Base-by-base conservation (phyloP, 2,329 filamentous ascomycete species). In the Aspergillus glaucus region DNA sequence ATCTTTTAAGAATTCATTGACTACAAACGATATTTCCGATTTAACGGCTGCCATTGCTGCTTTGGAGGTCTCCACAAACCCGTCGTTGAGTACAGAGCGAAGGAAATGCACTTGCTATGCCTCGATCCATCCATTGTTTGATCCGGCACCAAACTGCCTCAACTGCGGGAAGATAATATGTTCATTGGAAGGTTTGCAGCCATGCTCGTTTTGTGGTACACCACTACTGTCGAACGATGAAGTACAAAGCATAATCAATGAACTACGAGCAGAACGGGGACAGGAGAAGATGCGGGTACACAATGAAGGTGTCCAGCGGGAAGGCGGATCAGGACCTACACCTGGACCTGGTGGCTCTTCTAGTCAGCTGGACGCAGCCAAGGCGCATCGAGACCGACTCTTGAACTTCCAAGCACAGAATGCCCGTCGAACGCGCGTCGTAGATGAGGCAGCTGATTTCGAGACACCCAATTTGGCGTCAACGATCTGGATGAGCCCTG, bases 111-210 rank as follows among this genome's bases (percentile, higher is more conserved):
- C 87, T 59, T 98, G 93, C 67, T 89, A 94, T 62, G 93, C 88
- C 0, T 84, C 87, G 0, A 81, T 88, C 1, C 93, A 98, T 66
- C 88, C 92, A 0, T 79, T 97, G 2, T 85, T 96, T 41, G 82
- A 82, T n/a, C 90, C 92, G 0, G 90, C 91, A 0, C 93, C 93
- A 0, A 98, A 97, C 65, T 98, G 93, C 64, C 73, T 94, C 14
- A 85, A 80, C 41, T 98, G 93, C 61, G 93, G 93, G 50, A 97
- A 97, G 66, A 89, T 98, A 10, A 85, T 97, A 47, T 98, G 93
- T 66, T 82, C 95, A 21, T 91, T 93, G 62, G 91, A 98, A 69
- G 93, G 93, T 0, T 77, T 97, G 0, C 92, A 92, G 0, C 92
- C 92, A 0, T 98, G 93, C 67, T 96, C 92, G 0, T 96, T 88